Evolutionary conservation across 768 basidiomycete genomes (phyloP).

Genomic region (Chalciporus piperatus): DNA sequence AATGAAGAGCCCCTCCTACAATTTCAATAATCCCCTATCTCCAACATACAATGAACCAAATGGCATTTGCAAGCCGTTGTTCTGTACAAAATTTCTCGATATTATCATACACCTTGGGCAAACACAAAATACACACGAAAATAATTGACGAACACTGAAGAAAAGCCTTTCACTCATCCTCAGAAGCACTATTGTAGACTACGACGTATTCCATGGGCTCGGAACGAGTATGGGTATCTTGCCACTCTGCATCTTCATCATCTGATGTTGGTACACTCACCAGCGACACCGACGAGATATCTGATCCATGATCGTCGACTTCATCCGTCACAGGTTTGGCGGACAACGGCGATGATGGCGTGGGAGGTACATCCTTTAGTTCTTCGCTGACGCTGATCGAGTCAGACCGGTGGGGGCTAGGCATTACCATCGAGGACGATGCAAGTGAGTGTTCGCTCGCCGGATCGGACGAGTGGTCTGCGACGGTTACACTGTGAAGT

Average conservation of each 20-base stretch:
- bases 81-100: too few relatives aligned
- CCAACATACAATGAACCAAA: too few relatives aligned
- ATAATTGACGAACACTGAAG: not conserved
- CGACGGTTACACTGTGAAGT: conserved; percentile 59
- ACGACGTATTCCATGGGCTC: conserved; percentile 62
- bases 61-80: too few relatives aligned
- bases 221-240: conserved; percentile 49
- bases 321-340: conserved; percentile 40
- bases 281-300: conserved; percentile 51
- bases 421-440: conserved; percentile 69
- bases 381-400: conserved; percentile 11
- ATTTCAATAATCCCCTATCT: not conserved
- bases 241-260: conserved; percentile 55
- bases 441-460: conserved; percentile 52
- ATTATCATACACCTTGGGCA: not conserved
- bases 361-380: conserved; percentile 4
- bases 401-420: conserved; percentile 31
- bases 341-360: conserved; percentile 15
- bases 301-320: conserved; percentile 33
- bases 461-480: conserved; percentile 40
- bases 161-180: conserved; percentile 38
- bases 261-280: conserved; percentile 60
- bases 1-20: not conserved
- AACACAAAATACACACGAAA: conserved; percentile 5
- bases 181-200: conserved; percentile 64